Conservation (phyloP, 2,329 filamentous ascomycete species). For the Trichoderma hamatum region DNA sequence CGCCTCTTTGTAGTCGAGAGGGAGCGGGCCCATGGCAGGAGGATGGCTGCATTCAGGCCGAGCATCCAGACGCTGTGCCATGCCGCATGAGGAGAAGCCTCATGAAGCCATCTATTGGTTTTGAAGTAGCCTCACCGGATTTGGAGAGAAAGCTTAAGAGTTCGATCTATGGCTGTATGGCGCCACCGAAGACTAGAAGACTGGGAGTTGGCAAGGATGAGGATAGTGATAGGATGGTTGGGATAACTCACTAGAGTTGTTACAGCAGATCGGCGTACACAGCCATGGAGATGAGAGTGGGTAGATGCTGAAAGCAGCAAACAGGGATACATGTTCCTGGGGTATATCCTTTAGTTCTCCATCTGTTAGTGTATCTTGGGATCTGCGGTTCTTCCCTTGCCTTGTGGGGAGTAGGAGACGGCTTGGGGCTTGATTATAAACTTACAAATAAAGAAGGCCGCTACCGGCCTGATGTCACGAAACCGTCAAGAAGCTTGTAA, state of each 20-base stretch:
- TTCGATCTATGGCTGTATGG: background rate
- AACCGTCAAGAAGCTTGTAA: slow-evolving; percentile 11
- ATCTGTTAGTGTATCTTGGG: background rate
- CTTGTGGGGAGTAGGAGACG: background rate
- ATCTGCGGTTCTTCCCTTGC: background rate
- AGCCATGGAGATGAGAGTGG: background rate
- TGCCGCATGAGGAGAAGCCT: slow-evolving; percentile 12
- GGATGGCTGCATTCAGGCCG: slow-evolving; percentile 25
- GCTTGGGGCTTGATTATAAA: background rate
- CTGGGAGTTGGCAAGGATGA: background rate
- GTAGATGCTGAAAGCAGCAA: slow-evolving; percentile 8
- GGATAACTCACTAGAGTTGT: background rate
- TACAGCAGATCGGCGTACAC: background rate
- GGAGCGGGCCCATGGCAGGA: slow-evolving; percentile 7
- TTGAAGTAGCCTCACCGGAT: slow-evolving; percentile 18
- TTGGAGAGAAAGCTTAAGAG: slow-evolving; percentile 2
- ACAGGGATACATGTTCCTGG: slow-evolving; percentile 3
- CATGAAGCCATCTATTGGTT: background rate
- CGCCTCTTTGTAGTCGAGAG: slow-evolving; percentile 30
- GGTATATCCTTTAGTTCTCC: background rate
- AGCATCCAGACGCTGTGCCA: background rate
- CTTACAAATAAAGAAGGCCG: background rate
- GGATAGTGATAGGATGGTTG: background rate
- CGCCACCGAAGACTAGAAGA: background rate
- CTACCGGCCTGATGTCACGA: slow-evolving; percentile 20